A percentile compares a stretch with the other conserved stretches of the same genome.
Conservation (phyloP, 768 basidiomycete species). For the Clitopilus passeckerianus region DNA sequence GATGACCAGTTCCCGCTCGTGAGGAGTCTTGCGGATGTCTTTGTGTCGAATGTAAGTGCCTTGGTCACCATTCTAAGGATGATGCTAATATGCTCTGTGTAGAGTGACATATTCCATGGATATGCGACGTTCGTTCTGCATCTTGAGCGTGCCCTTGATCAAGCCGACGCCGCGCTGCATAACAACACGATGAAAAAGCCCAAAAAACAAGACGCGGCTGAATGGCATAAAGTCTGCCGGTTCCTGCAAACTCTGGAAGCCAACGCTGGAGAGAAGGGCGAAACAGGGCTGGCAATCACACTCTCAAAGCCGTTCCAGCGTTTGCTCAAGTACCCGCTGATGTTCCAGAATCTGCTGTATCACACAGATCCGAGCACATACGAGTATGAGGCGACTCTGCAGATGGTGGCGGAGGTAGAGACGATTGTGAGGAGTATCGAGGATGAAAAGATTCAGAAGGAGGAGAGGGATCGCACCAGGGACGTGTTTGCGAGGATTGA, state of each 20-base stretch:
- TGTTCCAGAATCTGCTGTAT: conserved; percentile 96
- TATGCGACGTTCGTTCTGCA: conserved; percentile 95
- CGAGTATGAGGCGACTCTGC: conserved; percentile 93
- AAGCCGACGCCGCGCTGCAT: conserved; percentile 77
- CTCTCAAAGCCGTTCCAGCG: conserved; percentile 97
- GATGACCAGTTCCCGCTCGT: conserved; percentile 96
- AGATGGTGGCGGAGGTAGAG: conserved; percentile 97
- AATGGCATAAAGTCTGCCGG: conserved; percentile 76
- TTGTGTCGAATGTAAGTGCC: conserved; percentile 79
- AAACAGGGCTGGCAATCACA: conserved; percentile 92
- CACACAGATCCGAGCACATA: conserved; percentile 96
- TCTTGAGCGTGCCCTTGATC: conserved; percentile 83
- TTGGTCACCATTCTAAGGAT: conserved; percentile 6
- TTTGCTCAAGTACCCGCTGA: conserved; percentile 91
- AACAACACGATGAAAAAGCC: conserved; percentile 66
- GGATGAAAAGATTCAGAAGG: conserved; percentile 96
- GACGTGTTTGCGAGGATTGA: conserved; percentile 97
- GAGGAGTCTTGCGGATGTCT: conserved; percentile 91
- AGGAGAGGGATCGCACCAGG: conserved; percentile 91
- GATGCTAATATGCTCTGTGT: conserved; percentile 11
- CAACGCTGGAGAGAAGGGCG: conserved; percentile 77
- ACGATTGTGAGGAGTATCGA: conserved; percentile 94
- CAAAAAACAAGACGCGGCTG: conserved; percentile 75
- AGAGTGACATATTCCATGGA: conserved; percentile 92
- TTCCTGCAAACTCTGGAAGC: conserved; percentile 76